A percentile compares a stretch with the other conserved stretches of the same genome.
Evolutionary conservation across 2,329 filamentous ascomycete species (phyloP).

Genomic region (Ceratocystis colombiana): DNA sequence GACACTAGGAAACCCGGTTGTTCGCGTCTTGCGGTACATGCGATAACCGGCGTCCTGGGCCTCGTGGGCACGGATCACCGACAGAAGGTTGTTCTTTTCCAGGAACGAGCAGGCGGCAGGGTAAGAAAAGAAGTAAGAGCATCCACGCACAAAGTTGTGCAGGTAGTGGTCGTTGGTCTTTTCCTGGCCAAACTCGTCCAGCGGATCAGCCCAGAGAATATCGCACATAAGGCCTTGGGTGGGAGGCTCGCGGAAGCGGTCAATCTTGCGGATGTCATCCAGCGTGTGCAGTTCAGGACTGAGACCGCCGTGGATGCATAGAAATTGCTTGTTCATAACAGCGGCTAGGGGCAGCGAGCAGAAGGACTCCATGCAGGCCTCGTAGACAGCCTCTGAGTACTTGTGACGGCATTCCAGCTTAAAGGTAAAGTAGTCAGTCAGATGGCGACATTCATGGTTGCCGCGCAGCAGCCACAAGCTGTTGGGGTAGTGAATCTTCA

Average conservation of each 20-base stretch:
- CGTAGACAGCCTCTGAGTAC: slow-evolving; percentile 91
- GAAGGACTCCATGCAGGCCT: slow-evolving; percentile 98
- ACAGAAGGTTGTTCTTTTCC: slow-evolving; percentile 97
- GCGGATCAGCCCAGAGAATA: slow-evolving; percentile 94
- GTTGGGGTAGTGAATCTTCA: slow-evolving; percentile 99
- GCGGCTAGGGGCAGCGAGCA: slow-evolving; percentile 86
- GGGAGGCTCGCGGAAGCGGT: slow-evolving; percentile 93
- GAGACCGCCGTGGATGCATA: slow-evolving; percentile 94
- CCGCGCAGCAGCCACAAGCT: slow-evolving; percentile 93
- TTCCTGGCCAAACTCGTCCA: slow-evolving; percentile 97
- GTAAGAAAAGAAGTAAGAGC: slow-evolving; percentile 99
- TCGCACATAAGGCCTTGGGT: slow-evolving; percentile 99
- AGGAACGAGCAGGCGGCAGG: slow-evolving; percentile 93
- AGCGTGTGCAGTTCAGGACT: slow-evolving; percentile 93
- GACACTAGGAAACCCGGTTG: slow-evolving; percentile 95
- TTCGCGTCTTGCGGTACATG: slow-evolving; percentile 98
- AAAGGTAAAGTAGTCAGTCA: slow-evolving; percentile 99
- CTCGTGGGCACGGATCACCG: slow-evolving; percentile 94
- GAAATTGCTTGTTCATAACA: slow-evolving; percentile 99
- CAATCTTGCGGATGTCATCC: slow-evolving; percentile 79
- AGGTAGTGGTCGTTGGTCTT: slow-evolving; percentile 97
- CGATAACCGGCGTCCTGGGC: slow-evolving; percentile 96
- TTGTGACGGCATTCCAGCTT: slow-evolving; percentile 99
- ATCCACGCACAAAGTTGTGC: slow-evolving; percentile 96
- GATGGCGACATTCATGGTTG: slow-evolving; percentile 96